These are phyloP conservation scores for Suhomyces terraborum DNA, from an alignment of 1,139 yeast genomes.

Conservation along the genomic window DNA sequence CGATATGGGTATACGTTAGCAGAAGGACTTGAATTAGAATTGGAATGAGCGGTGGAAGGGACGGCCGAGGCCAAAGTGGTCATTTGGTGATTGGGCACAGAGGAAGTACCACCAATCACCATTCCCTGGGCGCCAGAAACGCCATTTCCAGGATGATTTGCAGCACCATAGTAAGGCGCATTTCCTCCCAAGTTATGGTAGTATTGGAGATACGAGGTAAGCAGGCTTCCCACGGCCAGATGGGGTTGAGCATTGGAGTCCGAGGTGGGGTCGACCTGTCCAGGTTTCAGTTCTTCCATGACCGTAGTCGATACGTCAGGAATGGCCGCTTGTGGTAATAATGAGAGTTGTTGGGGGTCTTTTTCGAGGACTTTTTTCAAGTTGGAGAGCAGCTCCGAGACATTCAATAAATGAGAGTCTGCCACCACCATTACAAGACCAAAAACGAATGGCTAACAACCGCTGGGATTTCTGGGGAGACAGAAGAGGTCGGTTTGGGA, in stretches of 20 bases:
- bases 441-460: not conserved
- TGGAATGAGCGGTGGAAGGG: not conserved
- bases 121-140: not conserved
- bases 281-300: conserved; percentile 5
- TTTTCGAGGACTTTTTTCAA: not conserved
- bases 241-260: conserved; percentile 7
- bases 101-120: not conserved
- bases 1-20: conserved; percentile 8
- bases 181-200: conserved; percentile 10
- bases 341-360: not conserved
- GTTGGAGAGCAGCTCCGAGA: not conserved
- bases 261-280: not conserved
- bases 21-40: too few species aligned
- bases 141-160: not conserved
- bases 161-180: conserved; percentile 4
- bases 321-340: not conserved
- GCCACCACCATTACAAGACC: conserved; percentile 4
- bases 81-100: not conserved
- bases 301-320: not conserved
- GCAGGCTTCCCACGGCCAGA: conserved; percentile 12
- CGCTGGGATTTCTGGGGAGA: too few species aligned
- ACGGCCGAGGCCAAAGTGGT: not conserved
- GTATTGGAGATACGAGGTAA: conserved; percentile 14
- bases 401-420: not conserved
- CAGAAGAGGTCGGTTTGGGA: not conserved